Evolutionary conservation across 495 filamentous ascomycete species (phyloP), one percentile per base, ranked within the genome.

Genomic region (Hypomontagnella submonticulosa): DNA sequence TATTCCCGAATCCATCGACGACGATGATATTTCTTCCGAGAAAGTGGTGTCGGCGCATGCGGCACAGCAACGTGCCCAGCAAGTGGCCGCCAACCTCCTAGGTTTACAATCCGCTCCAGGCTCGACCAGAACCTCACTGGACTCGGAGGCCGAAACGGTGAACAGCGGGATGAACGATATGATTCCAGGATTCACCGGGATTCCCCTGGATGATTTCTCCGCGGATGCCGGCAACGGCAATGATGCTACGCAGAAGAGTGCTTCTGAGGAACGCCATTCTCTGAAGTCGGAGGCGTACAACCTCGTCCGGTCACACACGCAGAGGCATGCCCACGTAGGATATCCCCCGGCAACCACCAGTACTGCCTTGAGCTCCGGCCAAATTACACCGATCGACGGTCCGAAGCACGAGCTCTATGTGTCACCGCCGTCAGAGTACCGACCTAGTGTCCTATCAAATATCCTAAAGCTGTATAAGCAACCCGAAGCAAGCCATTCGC

Each of bases 381-480:
- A 83, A 48, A 75, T 77, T 9, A 92, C 87, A 7, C 87, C 88
- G 10, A 75, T 81, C 6, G 84, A 87, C 36, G 87, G 89, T 40
- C 75, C 81, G 46, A 80, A 85, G 23, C 80, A 83, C 12, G 77
- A 83, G 50, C 85, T 91, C 53, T 93, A 91, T 66, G 81, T 91
- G 4, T 86, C 88, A 38, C 81, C 81, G 11, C 92, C 91, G 3
- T 72, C 82, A 5, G 83, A 89, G 47, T 95, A 90, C 71, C 89
- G 87, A 42, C 87, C 87, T 36, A 92, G 93, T 27, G 84, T 96
- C 42, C 79, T 98, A 6, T 87, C 88, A 4, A 90, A 87, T 6
- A 77, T 98, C 2, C 78, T 97, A 53, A 96, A 91, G 73, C 82
- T 96, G 9, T 89, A 93, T 67, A 84, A 80, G 67, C 65, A 71